Percentiles rank a stretch among this genome's conserved stretches.
These are phyloP conservation scores for Diaporthe ilicicola DNA, from an alignment of 2,329 filamentous ascomycete genomes.

Conservation along the genomic window DNA sequence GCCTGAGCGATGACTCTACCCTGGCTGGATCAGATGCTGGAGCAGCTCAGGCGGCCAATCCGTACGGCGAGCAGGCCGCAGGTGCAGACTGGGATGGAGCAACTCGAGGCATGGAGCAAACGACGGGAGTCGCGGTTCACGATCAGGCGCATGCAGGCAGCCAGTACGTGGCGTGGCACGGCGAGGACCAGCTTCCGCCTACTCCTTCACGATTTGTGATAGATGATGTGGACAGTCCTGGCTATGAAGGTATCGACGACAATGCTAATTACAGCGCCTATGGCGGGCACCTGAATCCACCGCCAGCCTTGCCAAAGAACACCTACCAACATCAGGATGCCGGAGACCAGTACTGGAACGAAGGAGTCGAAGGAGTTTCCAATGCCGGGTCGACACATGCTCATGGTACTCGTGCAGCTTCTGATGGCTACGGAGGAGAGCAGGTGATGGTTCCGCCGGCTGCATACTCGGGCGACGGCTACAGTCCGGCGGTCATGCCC, in stretches of 20 bases:
- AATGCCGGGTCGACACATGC: neutral
- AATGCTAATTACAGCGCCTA: neutral
- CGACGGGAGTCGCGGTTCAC: neutral
- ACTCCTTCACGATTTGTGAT: conserved; percentile 23
- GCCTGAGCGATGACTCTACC: conserved; percentile 19
- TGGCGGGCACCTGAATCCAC: neutral
- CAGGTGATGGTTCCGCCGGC: neutral
- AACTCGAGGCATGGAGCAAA: neutral
- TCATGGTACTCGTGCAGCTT: no score
- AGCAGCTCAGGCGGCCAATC: neutral
- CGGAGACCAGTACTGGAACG: neutral
- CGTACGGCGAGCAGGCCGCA: neutral
- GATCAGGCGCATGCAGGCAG: neutral
- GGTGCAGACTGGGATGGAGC: neutral
- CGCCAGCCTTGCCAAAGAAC: neutral
- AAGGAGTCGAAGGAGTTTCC: neutral
- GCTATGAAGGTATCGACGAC: neutral
- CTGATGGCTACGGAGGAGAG: neutral
- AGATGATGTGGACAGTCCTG: conserved; percentile 24
- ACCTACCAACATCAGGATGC: neutral
- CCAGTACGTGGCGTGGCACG: neutral
- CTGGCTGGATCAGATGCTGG: conserved; percentile 5
- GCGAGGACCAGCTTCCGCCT: neutral
- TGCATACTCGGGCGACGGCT: neutral
- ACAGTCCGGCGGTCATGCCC: conserved; percentile 16